phyloP scores from a whole-genome alignment of 495 filamentous ascomycete genomes.

The Penicillium bovifimosum region DNA sequence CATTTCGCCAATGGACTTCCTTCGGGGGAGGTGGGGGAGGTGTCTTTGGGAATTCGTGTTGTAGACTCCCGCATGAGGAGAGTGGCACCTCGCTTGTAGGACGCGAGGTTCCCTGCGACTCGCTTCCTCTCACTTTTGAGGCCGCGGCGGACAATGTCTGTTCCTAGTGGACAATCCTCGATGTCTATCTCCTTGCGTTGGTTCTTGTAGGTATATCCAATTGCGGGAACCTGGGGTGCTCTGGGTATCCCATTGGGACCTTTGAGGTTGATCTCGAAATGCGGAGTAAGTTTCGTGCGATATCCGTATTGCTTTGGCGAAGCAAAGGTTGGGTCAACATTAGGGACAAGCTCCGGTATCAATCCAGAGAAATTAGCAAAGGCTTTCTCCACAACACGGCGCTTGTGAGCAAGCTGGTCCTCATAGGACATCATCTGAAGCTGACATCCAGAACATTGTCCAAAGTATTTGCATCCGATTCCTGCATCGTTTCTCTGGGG shows the following conservation, averaged over 20 bases:
- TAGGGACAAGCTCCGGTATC: slow-evolving; percentile 66
- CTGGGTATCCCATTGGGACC: slow-evolving; percentile 27
- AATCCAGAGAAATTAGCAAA: slow-evolving; percentile 86
- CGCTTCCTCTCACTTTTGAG: slow-evolving; percentile 67
- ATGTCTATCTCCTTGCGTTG: slow-evolving; percentile 74
- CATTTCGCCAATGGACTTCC: neutral
- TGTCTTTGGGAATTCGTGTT: slow-evolving; percentile 54
- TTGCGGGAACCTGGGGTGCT: slow-evolving; percentile 56
- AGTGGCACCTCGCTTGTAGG: slow-evolving; percentile 78
- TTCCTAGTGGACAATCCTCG: slow-evolving; percentile 95
- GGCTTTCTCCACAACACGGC: slow-evolving; percentile 80
- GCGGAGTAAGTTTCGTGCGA: slow-evolving; percentile 92
- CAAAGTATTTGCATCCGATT: slow-evolving; percentile 80
- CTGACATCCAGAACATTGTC: slow-evolving; percentile 85
- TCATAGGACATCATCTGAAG: slow-evolving; percentile 94
- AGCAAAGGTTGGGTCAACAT: slow-evolving; percentile 76
- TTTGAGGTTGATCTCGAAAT: slow-evolving; percentile 63
- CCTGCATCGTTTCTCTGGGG: slow-evolving; percentile 69
- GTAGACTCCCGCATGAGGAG: slow-evolving; percentile 85
- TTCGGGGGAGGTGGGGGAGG: slow-evolving; percentile 8
- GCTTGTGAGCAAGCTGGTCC: slow-evolving; percentile 80
- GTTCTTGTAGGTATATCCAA: slow-evolving; percentile 87
- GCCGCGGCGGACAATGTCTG: slow-evolving; percentile 71
- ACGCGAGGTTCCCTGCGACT: slow-evolving; percentile 61
- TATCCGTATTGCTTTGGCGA: slow-evolving; percentile 89